These are phyloP conservation scores for Aspergillus leporis DNA, from an alignment of 495 filamentous ascomycete genomes.

Conservation along the genomic window DNA sequence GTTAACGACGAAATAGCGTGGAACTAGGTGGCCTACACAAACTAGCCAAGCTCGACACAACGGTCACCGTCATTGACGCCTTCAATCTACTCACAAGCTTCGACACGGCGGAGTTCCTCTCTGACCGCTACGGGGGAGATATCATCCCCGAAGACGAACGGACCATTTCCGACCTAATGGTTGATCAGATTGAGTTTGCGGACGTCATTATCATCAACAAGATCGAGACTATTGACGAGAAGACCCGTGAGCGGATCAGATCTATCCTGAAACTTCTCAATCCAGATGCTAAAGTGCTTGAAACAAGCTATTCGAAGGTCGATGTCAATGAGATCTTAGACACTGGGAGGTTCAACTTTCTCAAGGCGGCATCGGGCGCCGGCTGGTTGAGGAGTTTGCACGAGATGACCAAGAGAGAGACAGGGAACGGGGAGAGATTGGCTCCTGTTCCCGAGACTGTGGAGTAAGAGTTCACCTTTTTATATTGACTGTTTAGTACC, in stretches of 20 bases:
- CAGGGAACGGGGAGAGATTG: slow-evolving; percentile 41
- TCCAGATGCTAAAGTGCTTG: slow-evolving; percentile 50
- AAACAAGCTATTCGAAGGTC: slow-evolving; percentile 44
- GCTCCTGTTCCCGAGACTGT: slow-evolving; percentile 59
- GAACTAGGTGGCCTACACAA: slow-evolving; percentile 53
- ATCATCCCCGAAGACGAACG: slow-evolving; percentile 57
- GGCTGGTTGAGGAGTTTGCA: slow-evolving; percentile 53
- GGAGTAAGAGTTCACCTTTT: slow-evolving; percentile 41
- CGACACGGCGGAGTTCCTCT: slow-evolving; percentile 56
- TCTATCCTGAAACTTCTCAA: slow-evolving; percentile 51
- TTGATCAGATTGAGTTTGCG: slow-evolving; percentile 64
- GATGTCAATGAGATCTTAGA: slow-evolving; percentile 53
- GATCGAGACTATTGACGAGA: slow-evolving; percentile 42
- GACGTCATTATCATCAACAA: slow-evolving; percentile 62
- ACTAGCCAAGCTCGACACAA: slow-evolving; percentile 57
- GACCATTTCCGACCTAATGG: slow-evolving; percentile 60
- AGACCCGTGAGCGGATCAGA: slow-evolving; percentile 39
- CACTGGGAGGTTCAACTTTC: slow-evolving; percentile 48
- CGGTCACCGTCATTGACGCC: slow-evolving; percentile 59
- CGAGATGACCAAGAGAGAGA: slow-evolving; percentile 48
- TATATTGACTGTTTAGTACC: background rate
- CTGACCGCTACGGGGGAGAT: slow-evolving; percentile 47
- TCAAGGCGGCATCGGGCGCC: slow-evolving; percentile 43
- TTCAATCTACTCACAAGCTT: slow-evolving; percentile 60
- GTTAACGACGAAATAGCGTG: slow-evolving; percentile 24